Evolutionary conservation across 2,329 filamentous ascomycete species (phyloP).

Genomic region (Arthrobotrys iridis): DNA sequence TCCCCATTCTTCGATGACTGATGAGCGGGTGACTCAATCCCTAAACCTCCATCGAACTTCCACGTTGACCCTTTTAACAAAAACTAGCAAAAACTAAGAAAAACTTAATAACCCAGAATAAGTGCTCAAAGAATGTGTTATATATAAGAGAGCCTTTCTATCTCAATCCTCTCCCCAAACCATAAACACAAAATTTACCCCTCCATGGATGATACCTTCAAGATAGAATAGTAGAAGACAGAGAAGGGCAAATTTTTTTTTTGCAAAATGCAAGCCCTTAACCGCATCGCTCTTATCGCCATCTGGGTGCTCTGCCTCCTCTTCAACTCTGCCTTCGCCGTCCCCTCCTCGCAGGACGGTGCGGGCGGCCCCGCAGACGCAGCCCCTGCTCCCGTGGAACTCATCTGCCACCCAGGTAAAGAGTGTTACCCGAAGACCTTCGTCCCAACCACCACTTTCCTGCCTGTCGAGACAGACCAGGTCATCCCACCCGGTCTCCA

Average conservation of each 20-base stretch:
- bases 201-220: slow-evolving; percentile 48
- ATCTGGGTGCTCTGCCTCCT: slow-evolving; percentile 46
- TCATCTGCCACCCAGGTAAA: slow-evolving; percentile 71
- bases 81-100: too few species aligned
- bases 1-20: slow-evolving; percentile 15
- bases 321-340: slow-evolving; percentile 36
- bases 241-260: neutral
- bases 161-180: neutral
- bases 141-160: neutral
- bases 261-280: slow-evolving; percentile 43
- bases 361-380: neutral
- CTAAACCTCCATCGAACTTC: neutral
- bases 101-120: too few species aligned
- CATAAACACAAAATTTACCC: neutral
- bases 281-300: slow-evolving; percentile 32
- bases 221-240: neutral
- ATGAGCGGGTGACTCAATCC: neutral
- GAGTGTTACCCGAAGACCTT: slow-evolving; percentile 74
- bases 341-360: neutral
- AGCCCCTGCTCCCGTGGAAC: slow-evolving; percentile 60
- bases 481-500: slow-evolving; percentile 73
- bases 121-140: neutral
- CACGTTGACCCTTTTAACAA: neutral
- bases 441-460: slow-evolving; percentile 72
- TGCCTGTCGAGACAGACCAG: slow-evolving; percentile 72